These are phyloP conservation scores for Aspergillus ibericus DNA, from an alignment of 2,329 filamentous ascomycete species.

Conservation along the genomic window DNA sequence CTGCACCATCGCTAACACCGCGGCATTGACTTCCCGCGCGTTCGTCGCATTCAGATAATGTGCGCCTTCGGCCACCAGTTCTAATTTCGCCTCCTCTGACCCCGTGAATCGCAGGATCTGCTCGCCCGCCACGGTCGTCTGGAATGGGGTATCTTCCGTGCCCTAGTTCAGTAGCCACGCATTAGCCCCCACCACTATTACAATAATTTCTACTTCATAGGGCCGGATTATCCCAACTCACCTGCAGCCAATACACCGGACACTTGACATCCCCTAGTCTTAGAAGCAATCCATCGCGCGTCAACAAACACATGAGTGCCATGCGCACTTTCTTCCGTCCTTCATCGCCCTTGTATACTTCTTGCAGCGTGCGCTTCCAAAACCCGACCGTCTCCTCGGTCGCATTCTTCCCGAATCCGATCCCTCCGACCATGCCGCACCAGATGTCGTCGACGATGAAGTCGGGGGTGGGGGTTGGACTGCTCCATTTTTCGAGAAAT, in stretches of 20 bases:
- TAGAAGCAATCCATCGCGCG: conserved; percentile 50
- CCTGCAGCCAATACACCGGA: conserved; percentile 54
- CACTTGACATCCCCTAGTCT: conserved; percentile 50
- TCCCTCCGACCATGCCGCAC: conserved; percentile 48
- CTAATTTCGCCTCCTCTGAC: conserved; percentile 44
- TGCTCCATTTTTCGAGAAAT: conserved; percentile 45
- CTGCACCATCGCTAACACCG: conserved; percentile 26
- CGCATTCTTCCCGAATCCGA: conserved; percentile 49
- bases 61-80: conserved; percentile 48
- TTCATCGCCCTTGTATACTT: conserved; percentile 52
- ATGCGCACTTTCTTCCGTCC: conserved; percentile 49
- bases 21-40: conserved; percentile 44
- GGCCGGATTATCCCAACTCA: conserved; percentile 28
- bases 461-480: conserved; percentile 37
- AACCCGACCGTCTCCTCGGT: conserved; percentile 39
- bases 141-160: conserved; percentile 19
- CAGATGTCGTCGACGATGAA: conserved; percentile 47
- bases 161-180: conserved; percentile 10
- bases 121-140: conserved; percentile 26
- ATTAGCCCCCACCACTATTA: neutral
- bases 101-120: conserved; percentile 52
- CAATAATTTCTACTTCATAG: neutral
- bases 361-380: conserved; percentile 48
- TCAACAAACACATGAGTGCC: conserved; percentile 51
- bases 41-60: conserved; percentile 53